Conservation (phyloP, 805 yeast species). For the Saccharomycopsis sp. region DNA sequence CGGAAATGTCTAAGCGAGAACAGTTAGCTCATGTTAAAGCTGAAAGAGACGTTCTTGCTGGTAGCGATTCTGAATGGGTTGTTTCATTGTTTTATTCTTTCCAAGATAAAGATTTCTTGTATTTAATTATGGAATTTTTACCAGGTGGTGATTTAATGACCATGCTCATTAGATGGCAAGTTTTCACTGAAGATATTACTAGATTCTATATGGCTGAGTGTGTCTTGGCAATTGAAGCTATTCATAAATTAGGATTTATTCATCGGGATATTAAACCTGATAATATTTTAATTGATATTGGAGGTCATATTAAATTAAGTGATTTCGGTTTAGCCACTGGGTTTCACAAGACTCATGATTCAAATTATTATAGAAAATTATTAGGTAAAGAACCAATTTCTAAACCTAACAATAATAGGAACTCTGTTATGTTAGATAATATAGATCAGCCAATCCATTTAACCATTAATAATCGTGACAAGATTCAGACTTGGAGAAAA, state of each 20-base stretch:
- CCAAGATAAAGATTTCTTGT: conserved; percentile 67
- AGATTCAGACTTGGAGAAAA: conserved; percentile 94
- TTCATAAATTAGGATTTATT: conserved; percentile 87
- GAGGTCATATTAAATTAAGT: conserved; percentile 60
- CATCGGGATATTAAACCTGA: conserved; percentile 98
- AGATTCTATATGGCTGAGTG: conserved; percentile 95
- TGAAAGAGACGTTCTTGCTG: conserved; percentile 89
- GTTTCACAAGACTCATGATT: conserved; percentile 88
- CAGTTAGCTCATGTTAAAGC: conserved; percentile 95
- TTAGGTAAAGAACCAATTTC: conserved; percentile 46
- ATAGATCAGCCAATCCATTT: conserved; percentile 63
- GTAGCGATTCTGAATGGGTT: conserved; percentile 87
- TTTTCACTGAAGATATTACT: conserved; percentile 87
- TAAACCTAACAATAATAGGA: conserved; percentile 21
- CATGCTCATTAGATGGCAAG: conserved; percentile 90
- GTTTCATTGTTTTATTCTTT: conserved; percentile 72
- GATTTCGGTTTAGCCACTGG: conserved; percentile 87
- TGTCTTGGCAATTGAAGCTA: conserved; percentile 89
- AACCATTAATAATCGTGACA: conserved; percentile 92
- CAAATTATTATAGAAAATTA: conserved; percentile 75
- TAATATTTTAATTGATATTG: conserved; percentile 79
- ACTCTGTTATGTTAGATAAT: conserved; percentile 22
- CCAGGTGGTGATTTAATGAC: conserved; percentile 93
- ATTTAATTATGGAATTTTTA: conserved; percentile 92
- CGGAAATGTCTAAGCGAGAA: conserved; percentile 92